Percentiles rank a stretch among this genome's conserved stretches.
Conservation (phyloP, 179 eudicot species). For the Vitellaria paradoxa region DNA sequence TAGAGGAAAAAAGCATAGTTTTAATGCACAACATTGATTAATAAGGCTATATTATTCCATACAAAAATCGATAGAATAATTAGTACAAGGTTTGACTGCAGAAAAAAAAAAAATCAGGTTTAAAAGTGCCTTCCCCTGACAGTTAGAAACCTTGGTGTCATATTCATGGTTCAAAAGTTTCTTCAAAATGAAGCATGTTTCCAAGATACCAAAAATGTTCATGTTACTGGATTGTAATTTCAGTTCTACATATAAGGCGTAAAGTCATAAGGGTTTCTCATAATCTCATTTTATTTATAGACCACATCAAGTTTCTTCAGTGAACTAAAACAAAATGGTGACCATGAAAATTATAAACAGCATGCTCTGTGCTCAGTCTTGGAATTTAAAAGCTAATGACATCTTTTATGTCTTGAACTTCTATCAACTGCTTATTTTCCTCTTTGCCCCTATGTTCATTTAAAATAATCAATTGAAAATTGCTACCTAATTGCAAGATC, state of each 20-base stretch:
- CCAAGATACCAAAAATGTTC: background rate
- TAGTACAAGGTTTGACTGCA: background rate
- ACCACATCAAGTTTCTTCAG: background rate
- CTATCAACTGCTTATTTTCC: conserved; percentile 1
- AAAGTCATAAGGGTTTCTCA: background rate
- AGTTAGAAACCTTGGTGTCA: background rate
- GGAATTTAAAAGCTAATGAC: background rate
- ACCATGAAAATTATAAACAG: background rate
- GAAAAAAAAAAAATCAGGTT: background rate
- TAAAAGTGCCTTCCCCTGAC: too few species aligned
- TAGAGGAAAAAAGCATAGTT: background rate
- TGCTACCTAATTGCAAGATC: background rate
- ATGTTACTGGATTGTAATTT: background rate
- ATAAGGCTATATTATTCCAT: background rate
- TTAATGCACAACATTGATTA: background rate
- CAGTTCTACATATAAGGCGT: background rate
- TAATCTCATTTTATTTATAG: background rate
- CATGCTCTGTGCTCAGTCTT: background rate
- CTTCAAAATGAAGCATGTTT: background rate
- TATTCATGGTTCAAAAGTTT: background rate
- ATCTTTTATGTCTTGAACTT: background rate
- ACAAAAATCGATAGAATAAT: background rate
- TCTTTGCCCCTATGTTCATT: background rate
- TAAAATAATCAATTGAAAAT: background rate
- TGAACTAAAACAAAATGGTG: background rate